Conservation (phyloP, 352 stramenopile genomes). For the Thalassiosira exigua region DNA sequence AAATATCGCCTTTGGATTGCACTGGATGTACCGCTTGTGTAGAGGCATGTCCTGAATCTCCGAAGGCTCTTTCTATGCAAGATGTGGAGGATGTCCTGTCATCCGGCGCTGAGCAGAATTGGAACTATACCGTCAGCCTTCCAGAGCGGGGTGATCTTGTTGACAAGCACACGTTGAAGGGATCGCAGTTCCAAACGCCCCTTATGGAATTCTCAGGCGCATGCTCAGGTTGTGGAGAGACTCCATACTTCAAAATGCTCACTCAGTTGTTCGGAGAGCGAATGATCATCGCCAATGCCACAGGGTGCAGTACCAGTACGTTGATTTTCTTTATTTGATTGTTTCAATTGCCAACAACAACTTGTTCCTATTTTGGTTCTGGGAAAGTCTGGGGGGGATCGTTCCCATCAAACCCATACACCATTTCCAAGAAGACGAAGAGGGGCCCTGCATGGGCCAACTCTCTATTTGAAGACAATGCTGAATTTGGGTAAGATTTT, state of each 20-base stretch:
- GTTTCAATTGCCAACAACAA: too few relatives aligned
- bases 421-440: slow-evolving; percentile 67
- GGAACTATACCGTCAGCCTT: slow-evolving; percentile 71
- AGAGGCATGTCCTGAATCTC: slow-evolving; percentile 74
- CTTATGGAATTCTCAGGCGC: slow-evolving; percentile 73
- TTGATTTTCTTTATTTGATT: too few relatives aligned
- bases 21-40: slow-evolving; percentile 80
- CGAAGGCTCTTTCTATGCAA: slow-evolving; percentile 77
- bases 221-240: slow-evolving; percentile 79
- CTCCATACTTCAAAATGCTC: slow-evolving; percentile 79
- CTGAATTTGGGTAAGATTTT: slow-evolving; percentile 63
- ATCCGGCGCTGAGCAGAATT: slow-evolving; percentile 67
- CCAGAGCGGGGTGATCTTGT: slow-evolving; percentile 73
- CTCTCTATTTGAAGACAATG: slow-evolving; percentile 83
- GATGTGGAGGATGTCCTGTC: slow-evolving; percentile 60
- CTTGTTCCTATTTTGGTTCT: too few relatives aligned
- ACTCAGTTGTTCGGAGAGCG: slow-evolving; percentile 83
- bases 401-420: slow-evolving; percentile 82
- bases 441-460: slow-evolving; percentile 64
- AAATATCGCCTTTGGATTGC: slow-evolving; percentile 80
- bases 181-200: slow-evolving; percentile 78
- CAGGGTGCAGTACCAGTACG: slow-evolving; percentile 69
- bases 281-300: slow-evolving; percentile 84
- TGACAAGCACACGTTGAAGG: slow-evolving; percentile 73
- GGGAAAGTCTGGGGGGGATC: slow-evolving; percentile 79